phyloP scores from a whole-genome alignment of 306 rosid genomes.

The Fragaria ananassa region DNA sequence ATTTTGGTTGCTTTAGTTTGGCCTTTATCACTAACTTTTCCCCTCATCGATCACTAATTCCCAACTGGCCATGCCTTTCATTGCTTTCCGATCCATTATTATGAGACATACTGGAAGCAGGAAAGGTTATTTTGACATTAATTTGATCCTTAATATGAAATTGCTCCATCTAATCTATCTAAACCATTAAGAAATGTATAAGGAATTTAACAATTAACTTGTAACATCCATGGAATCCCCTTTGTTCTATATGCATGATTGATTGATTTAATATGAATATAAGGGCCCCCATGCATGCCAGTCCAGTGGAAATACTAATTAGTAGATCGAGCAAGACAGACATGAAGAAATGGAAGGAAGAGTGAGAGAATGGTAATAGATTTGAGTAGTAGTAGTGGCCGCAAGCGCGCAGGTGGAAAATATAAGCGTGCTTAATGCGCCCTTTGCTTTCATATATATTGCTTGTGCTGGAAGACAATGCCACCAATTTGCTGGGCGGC shows the following conservation, averaged over 20 bases:
- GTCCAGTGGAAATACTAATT: not conserved
- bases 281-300: not conserved
- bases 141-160: not conserved
- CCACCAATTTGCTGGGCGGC: conserved; percentile 28
- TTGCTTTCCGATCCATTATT: not conserved
- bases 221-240: not conserved
- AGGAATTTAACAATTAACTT: not conserved
- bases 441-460: not conserved
- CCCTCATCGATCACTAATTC: not conserved
- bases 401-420: not conserved
- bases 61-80: not conserved
- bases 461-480: conserved; percentile 21
- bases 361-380: not conserved
- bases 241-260: no score
- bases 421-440: conserved; percentile 1
- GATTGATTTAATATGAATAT: no score
- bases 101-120: not conserved
- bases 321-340: not conserved
- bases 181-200: not conserved
- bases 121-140: not conserved
- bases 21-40: not conserved
- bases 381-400: not conserved
- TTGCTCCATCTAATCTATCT: not conserved
- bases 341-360: not conserved
- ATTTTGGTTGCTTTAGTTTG: not conserved